Percentiles rank a stretch among this genome's conserved stretches.
Conservation (phyloP, 495 filamentous ascomycete species). For the Daldinia vernicosa region DNA sequence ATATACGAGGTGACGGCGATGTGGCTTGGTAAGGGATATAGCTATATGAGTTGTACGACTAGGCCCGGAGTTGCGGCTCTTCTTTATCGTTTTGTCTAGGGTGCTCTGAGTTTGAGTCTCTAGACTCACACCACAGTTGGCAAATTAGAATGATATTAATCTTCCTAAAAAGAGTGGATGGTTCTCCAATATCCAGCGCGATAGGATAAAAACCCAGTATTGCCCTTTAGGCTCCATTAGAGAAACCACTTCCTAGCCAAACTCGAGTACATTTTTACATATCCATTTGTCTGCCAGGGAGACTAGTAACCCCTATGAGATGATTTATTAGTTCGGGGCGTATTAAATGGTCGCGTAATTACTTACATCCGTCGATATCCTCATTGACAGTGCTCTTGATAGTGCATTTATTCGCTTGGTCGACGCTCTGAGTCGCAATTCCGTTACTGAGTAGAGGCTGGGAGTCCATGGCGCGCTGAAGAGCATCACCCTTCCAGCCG, state of each 20-base stretch:
- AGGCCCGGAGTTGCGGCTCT: too few relatives aligned
- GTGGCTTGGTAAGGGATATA: too few relatives aligned
- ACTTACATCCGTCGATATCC: slow-evolving; percentile 53
- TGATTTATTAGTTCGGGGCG: slow-evolving; percentile 5
- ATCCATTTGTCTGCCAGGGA: slow-evolving; percentile 28
- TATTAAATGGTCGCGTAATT: slow-evolving; percentile 13
- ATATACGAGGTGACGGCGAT: too few relatives aligned
- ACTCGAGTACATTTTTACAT: slow-evolving; percentile 12
- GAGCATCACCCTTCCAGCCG: slow-evolving; percentile 54
- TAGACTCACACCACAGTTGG: not conserved
- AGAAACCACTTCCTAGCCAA: not conserved
- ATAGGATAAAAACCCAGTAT: not conserved
- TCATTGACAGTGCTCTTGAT: slow-evolving; percentile 51
- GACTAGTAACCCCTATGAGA: slow-evolving; percentile 22
- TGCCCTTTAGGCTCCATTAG: not conserved
- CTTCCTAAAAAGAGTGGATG: not conserved
- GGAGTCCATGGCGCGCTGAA: slow-evolving; percentile 52
- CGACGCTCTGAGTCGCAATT: slow-evolving; percentile 48
- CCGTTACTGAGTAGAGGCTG: slow-evolving; percentile 45
- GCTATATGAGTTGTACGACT: too few relatives aligned
- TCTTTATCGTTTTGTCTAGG: too few relatives aligned
- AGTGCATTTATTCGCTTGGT: slow-evolving; percentile 50
- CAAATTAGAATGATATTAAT: not conserved
- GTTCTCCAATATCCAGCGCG: not conserved
- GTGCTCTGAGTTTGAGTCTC: too few relatives aligned